phyloP scores from a whole-genome alignment of 192 early-diverging fungal species.

The Mortierella hygrophila region DNA sequence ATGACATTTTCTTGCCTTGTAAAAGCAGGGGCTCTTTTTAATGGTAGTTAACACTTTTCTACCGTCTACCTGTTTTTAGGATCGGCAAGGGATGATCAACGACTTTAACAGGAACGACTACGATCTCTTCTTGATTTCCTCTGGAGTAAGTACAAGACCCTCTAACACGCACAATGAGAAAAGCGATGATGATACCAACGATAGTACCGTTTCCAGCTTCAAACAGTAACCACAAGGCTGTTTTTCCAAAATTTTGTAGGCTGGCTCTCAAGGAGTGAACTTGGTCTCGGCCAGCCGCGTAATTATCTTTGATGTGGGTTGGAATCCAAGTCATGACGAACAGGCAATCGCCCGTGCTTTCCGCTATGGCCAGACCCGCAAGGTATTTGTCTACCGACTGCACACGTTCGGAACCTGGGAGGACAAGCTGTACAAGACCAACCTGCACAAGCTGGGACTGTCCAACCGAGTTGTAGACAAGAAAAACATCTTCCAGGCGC shows the following conservation, averaged over 20 bases:
- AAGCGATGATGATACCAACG: too few relatives aligned
- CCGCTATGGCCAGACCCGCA: conserved; percentile 78
- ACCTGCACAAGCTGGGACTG: conserved; percentile 80
- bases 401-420: conserved; percentile 72
- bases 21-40: too few relatives aligned
- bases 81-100: conserved; percentile 72
- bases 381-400: conserved; percentile 78
- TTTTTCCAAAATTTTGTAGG: conserved; percentile 5
- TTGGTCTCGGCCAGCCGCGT: conserved; percentile 79
- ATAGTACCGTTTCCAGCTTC: too few relatives aligned
- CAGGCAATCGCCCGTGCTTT: conserved; percentile 81
- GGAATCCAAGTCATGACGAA: conserved; percentile 84
- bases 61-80: conserved; percentile 10
- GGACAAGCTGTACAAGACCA: conserved; percentile 71
- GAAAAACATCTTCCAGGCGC: conserved; percentile 59
- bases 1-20: background rate
- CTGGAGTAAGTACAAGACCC: conserved; percentile 44
- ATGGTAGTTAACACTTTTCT: background rate
- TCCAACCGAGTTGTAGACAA: conserved; percentile 75
- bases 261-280: conserved; percentile 69
- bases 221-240: too few relatives aligned
- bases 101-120: conserved; percentile 64
- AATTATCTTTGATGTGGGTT: conserved; percentile 80
- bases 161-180: too few relatives aligned
- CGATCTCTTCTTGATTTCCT: conserved; percentile 72